Base-by-base conservation (phyloP, 176 grass and related monocot species). In the Secale cereale region DNA sequence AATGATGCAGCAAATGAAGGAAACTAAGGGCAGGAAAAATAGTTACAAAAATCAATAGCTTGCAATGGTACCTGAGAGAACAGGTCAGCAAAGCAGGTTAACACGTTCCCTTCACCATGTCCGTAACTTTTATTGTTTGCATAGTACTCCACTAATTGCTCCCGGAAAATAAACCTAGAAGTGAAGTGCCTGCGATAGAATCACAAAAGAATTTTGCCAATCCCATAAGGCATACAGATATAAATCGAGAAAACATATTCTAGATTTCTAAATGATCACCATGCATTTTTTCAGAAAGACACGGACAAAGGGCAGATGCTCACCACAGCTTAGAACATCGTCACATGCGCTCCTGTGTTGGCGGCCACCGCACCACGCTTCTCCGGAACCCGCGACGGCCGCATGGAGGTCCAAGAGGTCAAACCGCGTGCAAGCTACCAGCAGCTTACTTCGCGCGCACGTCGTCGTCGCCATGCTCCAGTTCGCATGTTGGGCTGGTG, bases 131-230 rank as follows among this genome's bases (percentile, higher is more conserved):
- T 95, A 79, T 87, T 95, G 77, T 90, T 93, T 37, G 35, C 89
- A 90, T 95, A 98, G 79, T 95, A 93, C 65, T 95, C 91, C 76
- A 92, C 87, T 82, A 98, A 90, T 88, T 98, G 91, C 72, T 98
- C 92, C 30, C 93, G 89, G 60, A 93, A 98, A 77, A 89, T n/a
- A 91, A 65, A 92, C 68, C 75, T 87, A 95, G 35, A 95, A 98
- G 70, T 93, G 90, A 86, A 95, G 91, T 70, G 91, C 89, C 91
- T 98, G 85, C 14, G 70, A 45, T 12, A 62, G 30, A 33, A 87
- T 37, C 35, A 46, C 20, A 29, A 40, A 63, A 30, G 6, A 36
- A 81, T 54, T 37, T 61, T n/a, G 25, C 32, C 56, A 26, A 14
- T 52, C 22, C 39, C 76, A 78, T 35, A 32, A 27, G 48, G 36